Evolutionary conservation across 768 basidiomycete species (phyloP).

Genomic region (Tulasnella sp.): DNA sequence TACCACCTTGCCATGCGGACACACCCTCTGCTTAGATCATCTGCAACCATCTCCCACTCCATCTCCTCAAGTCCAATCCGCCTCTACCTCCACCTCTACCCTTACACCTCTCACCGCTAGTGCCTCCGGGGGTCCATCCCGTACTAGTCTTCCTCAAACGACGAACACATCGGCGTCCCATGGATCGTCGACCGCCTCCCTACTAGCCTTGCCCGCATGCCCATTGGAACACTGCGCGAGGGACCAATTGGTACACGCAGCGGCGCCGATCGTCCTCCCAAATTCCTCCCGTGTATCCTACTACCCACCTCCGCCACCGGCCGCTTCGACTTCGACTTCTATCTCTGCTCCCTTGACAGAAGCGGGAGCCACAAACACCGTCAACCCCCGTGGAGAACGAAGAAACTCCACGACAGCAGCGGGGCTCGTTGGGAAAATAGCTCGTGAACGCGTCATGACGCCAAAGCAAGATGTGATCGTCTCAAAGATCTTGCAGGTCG

Average conservation of each 20-base stretch:
- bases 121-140: slow-evolving; percentile 15
- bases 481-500: too few relatives aligned
- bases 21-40: slow-evolving; percentile 64
- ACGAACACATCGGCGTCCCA: slow-evolving; percentile 34
- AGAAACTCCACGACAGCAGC: too few relatives aligned
- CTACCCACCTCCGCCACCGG: slow-evolving; percentile 7
- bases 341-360: neutral
- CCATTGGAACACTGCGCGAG: slow-evolving; percentile 27
- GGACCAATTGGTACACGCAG: slow-evolving; percentile 13
- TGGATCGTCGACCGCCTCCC: slow-evolving; percentile 25
- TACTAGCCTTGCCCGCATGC: slow-evolving; percentile 20
- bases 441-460: too few relatives aligned
- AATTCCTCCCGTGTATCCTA: slow-evolving; percentile 3
- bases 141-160: slow-evolving; percentile 25
- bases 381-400: too few relatives aligned
- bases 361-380: too few relatives aligned
- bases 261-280: neutral
- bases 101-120: slow-evolving; percentile 28
- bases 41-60: slow-evolving; percentile 22
- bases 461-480: too few relatives aligned
- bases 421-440: too few relatives aligned
- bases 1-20: slow-evolving; percentile 65
- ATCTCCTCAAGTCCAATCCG: slow-evolving; percentile 15
- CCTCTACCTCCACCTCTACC: slow-evolving; percentile 20
- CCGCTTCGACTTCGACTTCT: neutral